Conservation (phyloP, 139 green algal genomes). For the Marvania coccoides region DNA sequence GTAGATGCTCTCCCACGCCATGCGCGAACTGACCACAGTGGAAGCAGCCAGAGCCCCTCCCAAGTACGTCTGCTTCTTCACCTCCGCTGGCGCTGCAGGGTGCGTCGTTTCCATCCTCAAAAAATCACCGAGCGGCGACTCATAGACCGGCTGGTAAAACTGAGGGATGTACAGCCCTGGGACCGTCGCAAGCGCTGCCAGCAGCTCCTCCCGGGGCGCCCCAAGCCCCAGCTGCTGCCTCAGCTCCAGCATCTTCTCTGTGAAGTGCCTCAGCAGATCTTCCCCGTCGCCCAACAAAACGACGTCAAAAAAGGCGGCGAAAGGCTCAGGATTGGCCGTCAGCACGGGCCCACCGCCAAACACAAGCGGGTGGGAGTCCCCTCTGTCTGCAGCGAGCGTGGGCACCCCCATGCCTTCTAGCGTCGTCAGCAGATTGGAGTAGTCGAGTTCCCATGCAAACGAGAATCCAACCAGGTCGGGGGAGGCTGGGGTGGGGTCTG, state of each 20-base stretch:
- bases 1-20: conserved; percentile 54
- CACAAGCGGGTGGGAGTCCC: conserved; percentile 22
- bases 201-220: conserved; percentile 6
- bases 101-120: neutral
- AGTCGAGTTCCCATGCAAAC: conserved; percentile 52
- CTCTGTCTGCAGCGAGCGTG: conserved; percentile 14
- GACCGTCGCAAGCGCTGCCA: conserved; percentile 13
- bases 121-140: neutral
- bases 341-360: conserved; percentile 33
- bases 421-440: conserved; percentile 33
- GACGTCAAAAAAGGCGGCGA: conserved; percentile 27
- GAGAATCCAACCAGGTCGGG: conserved; percentile 38
- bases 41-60: conserved; percentile 30
- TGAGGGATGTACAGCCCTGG: conserved; percentile 23
- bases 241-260: conserved; percentile 2
- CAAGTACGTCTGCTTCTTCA: conserved; percentile 48
- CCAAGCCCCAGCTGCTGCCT: conserved; percentile 1
- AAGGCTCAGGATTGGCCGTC: conserved; percentile 34
- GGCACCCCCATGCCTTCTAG: conserved; percentile 34
- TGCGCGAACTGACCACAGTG: conserved; percentile 35
- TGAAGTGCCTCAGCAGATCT: conserved; percentile 19
- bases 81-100: neutral
- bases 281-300: conserved; percentile 28
- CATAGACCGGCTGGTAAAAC: conserved; percentile 19
- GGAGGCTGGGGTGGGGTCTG: conserved; percentile 16